Base-by-base conservation (phyloP, 2,329 filamentous ascomycete species). In the Hyphodiscus sp. region DNA sequence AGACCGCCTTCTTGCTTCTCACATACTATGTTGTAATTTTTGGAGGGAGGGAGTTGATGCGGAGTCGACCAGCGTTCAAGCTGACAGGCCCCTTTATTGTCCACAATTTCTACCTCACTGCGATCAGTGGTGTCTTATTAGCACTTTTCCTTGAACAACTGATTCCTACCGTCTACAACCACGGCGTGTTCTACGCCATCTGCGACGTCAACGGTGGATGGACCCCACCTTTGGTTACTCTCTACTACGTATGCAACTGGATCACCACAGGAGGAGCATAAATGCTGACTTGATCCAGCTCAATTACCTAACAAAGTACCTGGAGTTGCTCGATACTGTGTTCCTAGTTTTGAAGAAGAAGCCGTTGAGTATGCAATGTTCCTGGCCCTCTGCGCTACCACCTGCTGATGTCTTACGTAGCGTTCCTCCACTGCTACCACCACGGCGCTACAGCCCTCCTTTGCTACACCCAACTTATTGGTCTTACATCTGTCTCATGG, bases 291-390 rank as follows among this genome's bases (percentile, higher is more conserved):
- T 19, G 42, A 26, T 44, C 18, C 68, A 96, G 91, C 81, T 97
- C 70, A 97, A 95, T 79, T 97, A 97, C 78, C 82, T 96, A 52
- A 97, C 91, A 75, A 97, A 97, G 75, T 97, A 96, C 74, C 82
- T 96, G 63, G 92, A 97, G 75, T 80, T 97, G 62, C 77, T 97
- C 65, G 92, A 97, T 74, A 97, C 92, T 56, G 85, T 92, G 70
- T 97, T 97, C 81, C 79, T 97, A 53, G 94, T 96, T 77, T 83
- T 97, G 72, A 97, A 97, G 86, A 97, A 97, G 86, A 97, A 97
- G 86, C 92, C 92, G 51, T 76, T 96, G 71, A 96, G 83, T 86
- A 79, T 61, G 80, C 65, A 20, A 30, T 43, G 3, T 20, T 30
- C 19, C 18, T 3, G 3, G 29, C 51, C 15, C 13, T 19, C 15